Conservation (phyloP, 257 asterid genomes). For the Oldenlandia corymbosa region DNA sequence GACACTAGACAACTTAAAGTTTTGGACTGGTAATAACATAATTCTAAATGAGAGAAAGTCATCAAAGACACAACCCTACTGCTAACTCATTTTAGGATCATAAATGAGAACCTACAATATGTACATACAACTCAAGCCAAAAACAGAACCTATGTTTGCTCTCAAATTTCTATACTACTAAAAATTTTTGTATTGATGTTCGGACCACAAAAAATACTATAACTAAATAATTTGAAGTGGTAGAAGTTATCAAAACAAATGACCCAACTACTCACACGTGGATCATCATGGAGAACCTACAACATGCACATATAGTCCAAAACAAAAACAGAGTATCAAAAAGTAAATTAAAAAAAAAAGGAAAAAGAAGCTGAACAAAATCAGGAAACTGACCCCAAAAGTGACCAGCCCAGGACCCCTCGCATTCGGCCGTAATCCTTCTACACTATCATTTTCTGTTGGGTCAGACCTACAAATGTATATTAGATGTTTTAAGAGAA, state of each 20-base stretch:
- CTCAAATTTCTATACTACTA: not conserved
- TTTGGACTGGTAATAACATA: too few species aligned
- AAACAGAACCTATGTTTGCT: too few species aligned
- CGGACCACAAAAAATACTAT: too few species aligned
- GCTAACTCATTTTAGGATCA: too few species aligned
- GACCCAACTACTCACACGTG: not conserved
- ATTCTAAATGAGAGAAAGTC: too few species aligned
- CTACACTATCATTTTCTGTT: conserved; percentile 98
- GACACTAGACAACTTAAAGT: too few species aligned
- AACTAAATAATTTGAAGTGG: too few species aligned
- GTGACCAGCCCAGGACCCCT: conserved; percentile 99
- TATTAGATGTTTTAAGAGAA: conserved; percentile 15
- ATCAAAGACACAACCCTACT: too few species aligned
- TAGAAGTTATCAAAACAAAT: not conserved
- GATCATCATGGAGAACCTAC: not conserved
- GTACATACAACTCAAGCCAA: too few species aligned
- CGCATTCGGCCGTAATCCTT: conserved; percentile 97
- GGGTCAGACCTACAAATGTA: conserved; percentile 88
- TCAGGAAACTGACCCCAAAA: conserved; percentile 90
- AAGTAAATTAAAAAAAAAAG: not conserved
- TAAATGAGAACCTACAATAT: too few species aligned
- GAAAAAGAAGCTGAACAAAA: not conserved
- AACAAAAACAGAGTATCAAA: too few species aligned
- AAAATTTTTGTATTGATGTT: not conserved
- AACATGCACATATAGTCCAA: not conserved